Percentiles rank a stretch among this genome's conserved stretches.
These are phyloP conservation scores for Colletotrichum phormii DNA, from an alignment of 2,329 filamentous ascomycete genomes.

Conservation along the genomic window DNA sequence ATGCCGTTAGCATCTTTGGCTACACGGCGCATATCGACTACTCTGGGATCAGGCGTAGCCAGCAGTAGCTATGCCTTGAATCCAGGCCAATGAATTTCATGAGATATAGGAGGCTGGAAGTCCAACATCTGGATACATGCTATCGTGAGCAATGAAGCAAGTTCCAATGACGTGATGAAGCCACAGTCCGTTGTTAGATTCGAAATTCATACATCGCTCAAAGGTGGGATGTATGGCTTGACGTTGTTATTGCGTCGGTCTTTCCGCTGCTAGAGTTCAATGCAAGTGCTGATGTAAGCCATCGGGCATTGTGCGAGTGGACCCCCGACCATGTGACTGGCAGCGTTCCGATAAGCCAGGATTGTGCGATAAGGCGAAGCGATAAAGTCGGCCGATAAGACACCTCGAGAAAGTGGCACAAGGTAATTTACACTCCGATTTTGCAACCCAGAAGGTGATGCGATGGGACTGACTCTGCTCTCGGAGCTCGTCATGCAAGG, in stretches of 20 bases:
- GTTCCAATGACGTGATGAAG: slow-evolving; percentile 1
- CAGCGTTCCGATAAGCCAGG: not conserved
- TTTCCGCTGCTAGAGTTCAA: not conserved
- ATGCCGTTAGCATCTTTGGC: not conserved
- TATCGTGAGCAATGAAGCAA: not conserved
- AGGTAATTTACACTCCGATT: not conserved
- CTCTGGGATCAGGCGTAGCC: not conserved
- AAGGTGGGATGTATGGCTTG: slow-evolving; percentile 12
- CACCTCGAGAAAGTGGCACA: not conserved
- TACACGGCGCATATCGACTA: not conserved
- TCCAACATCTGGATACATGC: no score
- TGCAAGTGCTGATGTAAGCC: not conserved
- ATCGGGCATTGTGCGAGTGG: not conserved
- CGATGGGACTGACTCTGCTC: slow-evolving; percentile 19
- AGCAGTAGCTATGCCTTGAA: not conserved
- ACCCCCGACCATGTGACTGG: not conserved
- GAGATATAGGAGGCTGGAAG: no score
- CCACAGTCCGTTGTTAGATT: not conserved
- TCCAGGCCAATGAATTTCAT: not conserved
- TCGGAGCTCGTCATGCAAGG: slow-evolving; percentile 26
- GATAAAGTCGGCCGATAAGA: slow-evolving; percentile 14
- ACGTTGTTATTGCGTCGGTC: slow-evolving; percentile 16
- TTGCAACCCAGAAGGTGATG: not conserved
- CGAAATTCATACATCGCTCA: slow-evolving; percentile 25
- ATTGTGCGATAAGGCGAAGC: slow-evolving; percentile 9